Conservation (phyloP, 2,329 filamentous ascomycete genomes). For the Monilinia fructicola region DNA sequence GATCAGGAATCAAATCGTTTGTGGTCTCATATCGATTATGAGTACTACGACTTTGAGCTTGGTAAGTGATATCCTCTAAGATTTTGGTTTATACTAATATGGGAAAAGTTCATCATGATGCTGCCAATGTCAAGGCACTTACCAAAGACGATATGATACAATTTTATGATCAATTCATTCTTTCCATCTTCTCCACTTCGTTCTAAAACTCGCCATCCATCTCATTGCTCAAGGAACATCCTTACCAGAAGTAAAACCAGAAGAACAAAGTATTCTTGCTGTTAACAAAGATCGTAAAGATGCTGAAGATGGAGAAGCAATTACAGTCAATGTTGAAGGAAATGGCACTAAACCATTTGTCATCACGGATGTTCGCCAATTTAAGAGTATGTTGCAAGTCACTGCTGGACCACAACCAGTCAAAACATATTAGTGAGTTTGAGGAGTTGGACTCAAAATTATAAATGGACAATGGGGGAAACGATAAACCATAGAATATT, state of each 20-base stretch:
- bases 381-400: conserved; percentile 72
- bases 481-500: background rate
- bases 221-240: conserved; percentile 67
- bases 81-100: conserved; percentile 22
- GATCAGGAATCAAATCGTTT: conserved; percentile 78
- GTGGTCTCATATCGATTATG: conserved; percentile 81
- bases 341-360: conserved; percentile 57
- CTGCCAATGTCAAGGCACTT: conserved; percentile 67
- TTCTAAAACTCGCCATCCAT: conserved; percentile 85
- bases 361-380: conserved; percentile 77
- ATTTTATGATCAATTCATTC: conserved; percentile 76
- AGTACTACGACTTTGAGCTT: conserved; percentile 87
- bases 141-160: conserved; percentile 77
- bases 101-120: conserved; percentile 57
- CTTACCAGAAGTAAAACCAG: conserved; percentile 43
- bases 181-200: conserved; percentile 69
- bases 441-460: conserved; percentile 84
- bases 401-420: conserved; percentile 72
- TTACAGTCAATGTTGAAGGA: conserved; percentile 32
- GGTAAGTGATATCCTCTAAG: conserved; percentile 52
- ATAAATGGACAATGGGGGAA: conserved; percentile 43
- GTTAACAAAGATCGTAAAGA: conserved; percentile 40
- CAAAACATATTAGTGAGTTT: conserved; percentile 76
- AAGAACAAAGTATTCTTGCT: conserved; percentile 40
- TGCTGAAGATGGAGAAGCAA: conserved; percentile 27